Percentiles rank a stretch among this genome's conserved stretches.
These are phyloP conservation scores for Saturnispora diversa DNA, from an alignment of 805 yeast species.

Conservation along the genomic window DNA sequence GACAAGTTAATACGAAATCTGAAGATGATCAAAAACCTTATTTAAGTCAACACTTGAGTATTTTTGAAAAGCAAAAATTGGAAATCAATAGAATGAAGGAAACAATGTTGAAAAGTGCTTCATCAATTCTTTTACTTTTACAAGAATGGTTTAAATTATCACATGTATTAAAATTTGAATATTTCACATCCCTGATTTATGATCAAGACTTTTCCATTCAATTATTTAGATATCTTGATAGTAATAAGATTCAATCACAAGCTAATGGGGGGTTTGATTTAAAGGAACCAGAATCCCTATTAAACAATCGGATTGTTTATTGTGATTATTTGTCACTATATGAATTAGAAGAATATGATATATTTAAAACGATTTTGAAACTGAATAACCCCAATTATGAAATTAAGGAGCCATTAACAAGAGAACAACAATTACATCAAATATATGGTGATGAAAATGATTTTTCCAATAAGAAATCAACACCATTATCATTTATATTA, in stretches of 20 bases:
- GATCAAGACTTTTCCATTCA: conserved; percentile 54
- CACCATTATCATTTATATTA: conserved; percentile 20
- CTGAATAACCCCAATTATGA: conserved; percentile 11
- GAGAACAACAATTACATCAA: conserved; percentile 8
- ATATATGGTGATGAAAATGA: conserved; percentile 13
- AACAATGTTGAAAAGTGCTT: conserved; percentile 48
- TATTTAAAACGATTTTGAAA: conserved; percentile 19
- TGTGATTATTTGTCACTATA: conserved; percentile 28
- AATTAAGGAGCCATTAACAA: no score
- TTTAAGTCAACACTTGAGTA: conserved; percentile 15
- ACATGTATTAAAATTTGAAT: conserved; percentile 75
- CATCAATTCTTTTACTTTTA: conserved; percentile 45
- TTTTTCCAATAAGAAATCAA: conserved; percentile 12
- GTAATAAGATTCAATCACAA: conserved; percentile 25
- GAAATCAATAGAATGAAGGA: conserved; percentile 59
- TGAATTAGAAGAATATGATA: conserved; percentile 22
- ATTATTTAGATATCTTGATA: conserved; percentile 29
- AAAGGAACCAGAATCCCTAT: conserved; percentile 22
- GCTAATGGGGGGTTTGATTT: conserved; percentile 22
- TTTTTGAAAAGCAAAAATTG: conserved; percentile 33
- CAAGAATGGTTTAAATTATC: conserved; percentile 71
- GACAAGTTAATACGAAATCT: conserved; percentile 5
- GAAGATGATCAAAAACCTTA: conserved; percentile 13
- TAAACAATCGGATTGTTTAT: conserved; percentile 26
- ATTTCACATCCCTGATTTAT: conserved; percentile 58